Percentiles rank a stretch among this genome's conserved stretches.
Evolutionary conservation across 1,139 yeast genomes (phyloP).

Genomic region (Blastobotrys apis): DNA sequence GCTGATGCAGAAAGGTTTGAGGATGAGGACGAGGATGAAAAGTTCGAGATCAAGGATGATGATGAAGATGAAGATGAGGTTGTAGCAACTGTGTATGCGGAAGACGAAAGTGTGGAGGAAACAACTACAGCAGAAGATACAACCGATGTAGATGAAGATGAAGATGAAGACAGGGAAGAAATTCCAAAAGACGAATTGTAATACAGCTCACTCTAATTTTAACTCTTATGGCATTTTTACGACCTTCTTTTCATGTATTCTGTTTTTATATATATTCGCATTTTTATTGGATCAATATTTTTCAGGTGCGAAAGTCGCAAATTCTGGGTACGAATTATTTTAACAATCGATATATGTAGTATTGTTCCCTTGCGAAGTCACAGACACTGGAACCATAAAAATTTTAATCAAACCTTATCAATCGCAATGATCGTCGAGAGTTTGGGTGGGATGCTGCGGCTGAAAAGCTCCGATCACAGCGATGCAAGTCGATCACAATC

Average conservation of each 20-base stretch:
- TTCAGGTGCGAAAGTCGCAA: no score
- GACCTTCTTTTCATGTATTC: neutral
- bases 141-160: constrained; percentile 4
- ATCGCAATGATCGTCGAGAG: no score
- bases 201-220: neutral
- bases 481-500: no score
- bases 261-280: neutral
- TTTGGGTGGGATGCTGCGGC: no score
- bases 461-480: no score
- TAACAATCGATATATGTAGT: no score
- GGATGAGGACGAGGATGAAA: constrained; percentile 2
- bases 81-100: constrained; percentile 2
- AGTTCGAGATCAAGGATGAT: constrained; percentile 5
- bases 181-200: constrained; percentile 11
- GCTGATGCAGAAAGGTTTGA: neutral
- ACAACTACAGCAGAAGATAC: constrained; percentile 15
- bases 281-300: no score
- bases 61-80: constrained; percentile 6
- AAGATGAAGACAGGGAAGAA: neutral
- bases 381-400: no score
- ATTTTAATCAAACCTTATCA: no score
- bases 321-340: no score
- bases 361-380: no score
- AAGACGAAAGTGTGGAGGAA: constrained; percentile 17
- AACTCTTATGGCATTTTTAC: neutral